Conservation (phyloP, 1,139 yeast species). For the Yamadazyma atmosphaerica region DNA sequence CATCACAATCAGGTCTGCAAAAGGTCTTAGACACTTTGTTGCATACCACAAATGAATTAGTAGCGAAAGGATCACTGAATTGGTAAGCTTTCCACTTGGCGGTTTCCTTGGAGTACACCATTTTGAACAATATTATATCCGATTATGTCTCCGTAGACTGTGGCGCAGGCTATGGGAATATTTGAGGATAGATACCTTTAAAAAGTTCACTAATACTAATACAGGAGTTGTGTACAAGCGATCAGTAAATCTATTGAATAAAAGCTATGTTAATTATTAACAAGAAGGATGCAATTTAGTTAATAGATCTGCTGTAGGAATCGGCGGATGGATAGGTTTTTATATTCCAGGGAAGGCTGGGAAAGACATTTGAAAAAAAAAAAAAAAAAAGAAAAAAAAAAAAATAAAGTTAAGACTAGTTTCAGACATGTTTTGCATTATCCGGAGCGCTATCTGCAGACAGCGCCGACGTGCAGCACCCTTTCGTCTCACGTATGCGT, state of each 20-base stretch:
- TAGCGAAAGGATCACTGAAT: slow-evolving; percentile 66
- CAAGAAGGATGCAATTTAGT: too few relatives aligned
- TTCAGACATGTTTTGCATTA: slow-evolving; percentile 1
- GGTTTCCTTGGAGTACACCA: slow-evolving; percentile 47
- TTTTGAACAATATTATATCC: slow-evolving; percentile 11
- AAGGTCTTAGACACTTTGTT: slow-evolving; percentile 41
- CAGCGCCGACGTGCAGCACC: background rate
- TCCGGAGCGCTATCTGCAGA: background rate
- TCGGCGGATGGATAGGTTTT: background rate
- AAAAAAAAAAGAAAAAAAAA: background rate
- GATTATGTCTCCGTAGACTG: too few relatives aligned
- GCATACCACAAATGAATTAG: slow-evolving; percentile 55
- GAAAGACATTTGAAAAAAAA: background rate
- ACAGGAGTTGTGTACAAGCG: too few relatives aligned
- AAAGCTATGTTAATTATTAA: too few relatives aligned
- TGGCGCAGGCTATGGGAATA: too few relatives aligned
- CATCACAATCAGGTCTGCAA: slow-evolving; percentile 73
- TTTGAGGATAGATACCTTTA: too few relatives aligned
- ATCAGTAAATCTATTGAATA: too few relatives aligned
- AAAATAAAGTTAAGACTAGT: slow-evolving; percentile 1
- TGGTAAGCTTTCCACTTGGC: slow-evolving; percentile 67
- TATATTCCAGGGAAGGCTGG: background rate
- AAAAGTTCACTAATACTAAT: too few relatives aligned
- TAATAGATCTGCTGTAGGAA: too few relatives aligned
- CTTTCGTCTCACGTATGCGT: background rate